These are phyloP conservation scores for Cystobasidium pallidum DNA, from an alignment of 1,284 basidiomycete genomes.

Conservation along the genomic window DNA sequence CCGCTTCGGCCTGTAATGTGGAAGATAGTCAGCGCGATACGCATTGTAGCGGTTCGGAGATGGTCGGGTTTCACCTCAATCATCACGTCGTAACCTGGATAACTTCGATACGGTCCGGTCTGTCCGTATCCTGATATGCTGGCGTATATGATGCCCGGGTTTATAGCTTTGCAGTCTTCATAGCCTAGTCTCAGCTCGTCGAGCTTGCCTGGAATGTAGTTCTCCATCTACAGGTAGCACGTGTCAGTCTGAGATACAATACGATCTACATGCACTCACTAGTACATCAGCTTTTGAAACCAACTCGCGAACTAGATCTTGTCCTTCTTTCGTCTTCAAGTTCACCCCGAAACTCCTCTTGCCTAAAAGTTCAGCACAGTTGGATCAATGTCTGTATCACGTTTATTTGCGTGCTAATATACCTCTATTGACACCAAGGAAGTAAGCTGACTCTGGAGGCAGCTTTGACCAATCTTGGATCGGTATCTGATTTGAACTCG, in stretches of 20 bases:
- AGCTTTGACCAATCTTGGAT: constrained; percentile 63
- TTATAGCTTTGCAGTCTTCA: constrained; percentile 77
- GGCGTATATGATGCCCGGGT: constrained; percentile 81
- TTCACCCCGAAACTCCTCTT: constrained; percentile 70
- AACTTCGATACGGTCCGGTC: constrained; percentile 80
- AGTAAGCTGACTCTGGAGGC: constrained; percentile 91
- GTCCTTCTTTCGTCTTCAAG: constrained; percentile 76
- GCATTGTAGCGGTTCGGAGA: too few species aligned
- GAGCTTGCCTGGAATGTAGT: constrained; percentile 67
- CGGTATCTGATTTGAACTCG: constrained; percentile 60
- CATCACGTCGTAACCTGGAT: constrained; percentile 82
- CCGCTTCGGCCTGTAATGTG: constrained; percentile 84
- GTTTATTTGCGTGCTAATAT: too few species aligned
- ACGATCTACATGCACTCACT: constrained; percentile 57
- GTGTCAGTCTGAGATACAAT: background rate
- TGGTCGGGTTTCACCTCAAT: constrained; percentile 37
- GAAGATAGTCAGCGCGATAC: too few species aligned
- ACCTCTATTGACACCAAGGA: constrained; percentile 76
- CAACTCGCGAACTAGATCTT: constrained; percentile 75
- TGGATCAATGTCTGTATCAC: too few species aligned
- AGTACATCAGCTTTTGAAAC: constrained; percentile 78
- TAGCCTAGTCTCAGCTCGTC: constrained; percentile 81
- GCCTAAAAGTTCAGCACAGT: constrained; percentile 53
- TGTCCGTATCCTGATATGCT: constrained; percentile 92
- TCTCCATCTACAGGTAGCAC: constrained; percentile 46